Percentiles rank a stretch among this genome's conserved stretches.
Evolutionary conservation across 2,329 filamentous ascomycete genomes (phyloP).

Genomic region (Xylariaceae sp.): DNA sequence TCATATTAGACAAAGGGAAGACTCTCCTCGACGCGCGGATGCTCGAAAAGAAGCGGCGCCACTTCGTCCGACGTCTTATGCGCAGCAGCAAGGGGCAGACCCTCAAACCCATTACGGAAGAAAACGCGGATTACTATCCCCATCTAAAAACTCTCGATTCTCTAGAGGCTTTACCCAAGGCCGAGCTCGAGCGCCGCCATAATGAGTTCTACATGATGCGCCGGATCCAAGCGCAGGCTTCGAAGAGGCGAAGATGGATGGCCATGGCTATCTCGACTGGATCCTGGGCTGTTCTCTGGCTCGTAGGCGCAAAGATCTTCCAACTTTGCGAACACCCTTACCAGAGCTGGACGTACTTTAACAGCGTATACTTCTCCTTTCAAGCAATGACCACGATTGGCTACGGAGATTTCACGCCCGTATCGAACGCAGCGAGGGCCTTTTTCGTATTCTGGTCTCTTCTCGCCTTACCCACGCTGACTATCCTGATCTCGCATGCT

Average conservation of each 20-base stretch:
- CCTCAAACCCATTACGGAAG: slow-evolving; percentile 43
- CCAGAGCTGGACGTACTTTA: slow-evolving; percentile 67
- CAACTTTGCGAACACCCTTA: slow-evolving; percentile 46
- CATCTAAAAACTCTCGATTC: slow-evolving; percentile 16
- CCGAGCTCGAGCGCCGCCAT: slow-evolving; percentile 57
- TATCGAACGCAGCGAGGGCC: slow-evolving; percentile 70
- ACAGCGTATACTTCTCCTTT: slow-evolving; percentile 81
- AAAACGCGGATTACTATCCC: slow-evolving; percentile 18
- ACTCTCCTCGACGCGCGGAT: slow-evolving; percentile 51
- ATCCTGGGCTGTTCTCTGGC: slow-evolving; percentile 72
- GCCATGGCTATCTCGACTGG: slow-evolving; percentile 62
- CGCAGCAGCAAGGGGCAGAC: slow-evolving; percentile 43
- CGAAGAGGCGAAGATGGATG: slow-evolving; percentile 65
- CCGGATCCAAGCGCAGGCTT: slow-evolving; percentile 63
- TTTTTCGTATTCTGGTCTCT: slow-evolving; percentile 95
- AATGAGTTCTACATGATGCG: slow-evolving; percentile 78
- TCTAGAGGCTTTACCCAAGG: slow-evolving; percentile 23
- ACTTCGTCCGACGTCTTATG: slow-evolving; percentile 42
- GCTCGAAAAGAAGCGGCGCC: slow-evolving; percentile 53
- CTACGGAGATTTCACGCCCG: slow-evolving; percentile 73
- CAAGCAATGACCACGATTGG: slow-evolving; percentile 79
- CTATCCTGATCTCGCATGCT: slow-evolving; percentile 76
- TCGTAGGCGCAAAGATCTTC: slow-evolving; percentile 73
- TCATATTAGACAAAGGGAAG: slow-evolving; percentile 55
- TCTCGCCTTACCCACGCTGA: slow-evolving; percentile 81